Base-by-base conservation (phyloP, 2,329 filamentous ascomycete species). In the Microcyclosporella mali region DNA sequence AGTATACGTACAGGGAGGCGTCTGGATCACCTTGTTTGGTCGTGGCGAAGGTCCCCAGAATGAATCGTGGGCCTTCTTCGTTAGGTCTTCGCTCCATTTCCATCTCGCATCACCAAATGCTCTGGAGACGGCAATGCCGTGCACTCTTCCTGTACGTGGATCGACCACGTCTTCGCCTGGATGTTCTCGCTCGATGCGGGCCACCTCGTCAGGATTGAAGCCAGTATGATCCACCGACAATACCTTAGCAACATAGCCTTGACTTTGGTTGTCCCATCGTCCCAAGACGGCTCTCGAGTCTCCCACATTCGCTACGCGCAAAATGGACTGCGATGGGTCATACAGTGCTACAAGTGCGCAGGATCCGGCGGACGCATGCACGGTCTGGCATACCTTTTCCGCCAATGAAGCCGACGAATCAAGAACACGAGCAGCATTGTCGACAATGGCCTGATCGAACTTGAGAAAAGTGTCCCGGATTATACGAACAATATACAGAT, bases 1-100 rank as follows among this genome's bases (percentile, higher is more conserved):
- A n/a, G n/a, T n/a, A n/a, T n/a, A n/a, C n/a, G n/a, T n/a, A n/a
- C 86, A 86, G 0, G 83, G 82, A 2, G 80, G 81, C 0, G 78
- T 76, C 39, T 67, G 60, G 56, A 52, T 55, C 43, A 51, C 61
- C 12, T 53, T 60, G 11, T 68, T 63, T 2, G 75, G 71, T 1
- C 70, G 63, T 0, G 69, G 69, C 2, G 45, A 33, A n/a, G 70
- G 70, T 34, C 73, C 75, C 57, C 68, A 76, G 62, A 70, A 79
- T 38, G 69, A 68, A 43, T 60, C 56, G 49, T 70, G 66, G 14
- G 71, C 63, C 2, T 67, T 59, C 27, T 65, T 58, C 44, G 74
- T 67, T 4, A 77, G 61, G 2, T 72, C 67, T 11, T 71, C 56
- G 3, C 74, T 59, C 78, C 80, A 85, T 59, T 86, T 86, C 78